phyloP scores from a whole-genome alignment of 129 eudicot species.

The Solidago caesia region DNA sequence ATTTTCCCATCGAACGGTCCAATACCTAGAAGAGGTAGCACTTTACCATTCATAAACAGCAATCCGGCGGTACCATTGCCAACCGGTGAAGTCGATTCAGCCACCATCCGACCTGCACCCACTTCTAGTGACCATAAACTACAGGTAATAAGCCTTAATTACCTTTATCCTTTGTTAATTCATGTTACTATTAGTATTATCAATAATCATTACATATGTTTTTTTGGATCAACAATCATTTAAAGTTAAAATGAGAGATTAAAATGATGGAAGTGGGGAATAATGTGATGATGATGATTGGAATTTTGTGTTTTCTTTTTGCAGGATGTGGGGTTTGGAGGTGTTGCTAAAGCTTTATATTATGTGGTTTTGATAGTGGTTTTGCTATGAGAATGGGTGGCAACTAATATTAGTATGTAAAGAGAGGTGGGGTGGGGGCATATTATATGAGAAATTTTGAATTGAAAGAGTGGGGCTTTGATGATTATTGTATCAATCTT shows the following conservation, averaged over 20 bases:
- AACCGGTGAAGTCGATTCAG: slow-evolving; percentile 91
- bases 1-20: slow-evolving; percentile 40
- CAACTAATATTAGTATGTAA: slow-evolving; percentile 40
- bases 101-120: slow-evolving; percentile 68
- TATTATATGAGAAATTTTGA: slow-evolving; percentile 37
- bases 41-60: slow-evolving; percentile 81
- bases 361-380: slow-evolving; percentile 43
- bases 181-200: neutral
- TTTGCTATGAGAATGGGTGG: slow-evolving; percentile 46
- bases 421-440: slow-evolving; percentile 25
- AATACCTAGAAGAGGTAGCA: slow-evolving; percentile 33
- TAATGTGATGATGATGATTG: slow-evolving; percentile 33
- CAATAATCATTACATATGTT: neutral
- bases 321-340: slow-evolving; percentile 65
- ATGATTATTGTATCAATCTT: slow-evolving; percentile 46
- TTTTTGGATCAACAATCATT: slow-evolving; percentile 1
- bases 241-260: neutral
- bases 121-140: slow-evolving; percentile 33
- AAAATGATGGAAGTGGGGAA: slow-evolving; percentile 2
- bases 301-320: slow-evolving; percentile 31
- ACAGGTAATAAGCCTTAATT: slow-evolving; percentile 37
- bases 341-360: slow-evolving; percentile 43
- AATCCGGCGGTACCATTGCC: slow-evolving; percentile 94
- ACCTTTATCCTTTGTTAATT: neutral
- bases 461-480: slow-evolving; percentile 46